These are phyloP conservation scores for Potentilla sterilis DNA, from an alignment of 306 rosid species.

Conservation along the genomic window DNA sequence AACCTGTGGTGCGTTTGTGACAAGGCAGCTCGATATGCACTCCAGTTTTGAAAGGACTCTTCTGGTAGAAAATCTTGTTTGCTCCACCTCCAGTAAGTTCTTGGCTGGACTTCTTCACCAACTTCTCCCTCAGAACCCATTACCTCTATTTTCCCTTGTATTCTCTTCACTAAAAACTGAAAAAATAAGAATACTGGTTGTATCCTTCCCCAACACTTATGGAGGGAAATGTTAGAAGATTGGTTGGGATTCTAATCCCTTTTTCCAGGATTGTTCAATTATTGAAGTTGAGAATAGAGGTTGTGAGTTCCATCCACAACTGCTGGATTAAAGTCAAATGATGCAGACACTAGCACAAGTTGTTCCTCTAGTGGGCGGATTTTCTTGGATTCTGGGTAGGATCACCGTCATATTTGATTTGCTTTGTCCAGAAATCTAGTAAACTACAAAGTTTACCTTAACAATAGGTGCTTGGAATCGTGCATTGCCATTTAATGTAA, in stretches of 20 bases:
- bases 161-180: neutral
- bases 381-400: neutral
- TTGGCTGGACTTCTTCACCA: slow-evolving; percentile 32
- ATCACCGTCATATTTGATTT: neutral
- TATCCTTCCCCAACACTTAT: neutral
- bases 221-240: neutral
- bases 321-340: neutral
- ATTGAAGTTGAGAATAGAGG: neutral
- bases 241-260: neutral
- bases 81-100: slow-evolving; percentile 72
- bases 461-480: neutral
- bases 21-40: slow-evolving; percentile 46
- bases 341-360: neutral
- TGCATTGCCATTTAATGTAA: neutral
- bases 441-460: neutral
- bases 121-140: slow-evolving; percentile 27
- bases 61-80: slow-evolving; percentile 80
- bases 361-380: neutral
- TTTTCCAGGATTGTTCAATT: neutral
- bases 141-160: neutral
- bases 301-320: neutral
- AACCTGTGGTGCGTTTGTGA: slow-evolving; percentile 52
- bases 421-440: neutral
- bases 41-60: slow-evolving; percentile 71
- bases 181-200: neutral